Conservation (phyloP, 2,329 filamentous ascomycete species). For the Fusarium sp. region DNA sequence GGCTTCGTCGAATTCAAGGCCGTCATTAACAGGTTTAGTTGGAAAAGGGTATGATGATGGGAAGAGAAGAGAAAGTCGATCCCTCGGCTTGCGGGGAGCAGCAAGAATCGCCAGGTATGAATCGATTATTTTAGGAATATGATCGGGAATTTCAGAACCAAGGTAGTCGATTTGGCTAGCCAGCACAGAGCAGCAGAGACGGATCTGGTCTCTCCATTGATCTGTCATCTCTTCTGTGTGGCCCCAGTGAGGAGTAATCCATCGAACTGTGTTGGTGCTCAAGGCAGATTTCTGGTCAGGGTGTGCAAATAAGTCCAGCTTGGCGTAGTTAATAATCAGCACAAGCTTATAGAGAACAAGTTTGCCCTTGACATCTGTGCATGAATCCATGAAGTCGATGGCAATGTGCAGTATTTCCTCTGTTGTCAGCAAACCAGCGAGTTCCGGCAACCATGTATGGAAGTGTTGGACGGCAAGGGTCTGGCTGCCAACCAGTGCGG, state of each 20-base stretch:
- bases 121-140: constrained; percentile 89
- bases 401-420: constrained; percentile 92
- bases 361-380: constrained; percentile 87
- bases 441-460: constrained; percentile 95
- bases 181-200: constrained; percentile 91
- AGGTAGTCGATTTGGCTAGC: constrained; percentile 85
- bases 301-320: constrained; percentile 82
- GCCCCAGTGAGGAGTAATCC: constrained; percentile 96
- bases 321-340: constrained; percentile 90
- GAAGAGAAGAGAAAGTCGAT: constrained; percentile 86
- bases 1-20: constrained; percentile 79
- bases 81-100: constrained; percentile 63
- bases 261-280: constrained; percentile 83
- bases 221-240: constrained; percentile 76
- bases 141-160: constrained; percentile 83
- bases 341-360: constrained; percentile 91
- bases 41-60: constrained; percentile 92
- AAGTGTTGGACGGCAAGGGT: constrained; percentile 96
- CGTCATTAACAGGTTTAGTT: constrained; percentile 71
- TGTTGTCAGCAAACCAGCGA: constrained; percentile 77
- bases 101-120: constrained; percentile 84
- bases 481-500: constrained; percentile 91
- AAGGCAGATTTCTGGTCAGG: constrained; percentile 79
- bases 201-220: constrained; percentile 92
- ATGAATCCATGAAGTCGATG: constrained; percentile 93